Evolutionary conservation across 805 yeast species (phyloP).

Genomic region (Maudiozyma bulderi): DNA sequence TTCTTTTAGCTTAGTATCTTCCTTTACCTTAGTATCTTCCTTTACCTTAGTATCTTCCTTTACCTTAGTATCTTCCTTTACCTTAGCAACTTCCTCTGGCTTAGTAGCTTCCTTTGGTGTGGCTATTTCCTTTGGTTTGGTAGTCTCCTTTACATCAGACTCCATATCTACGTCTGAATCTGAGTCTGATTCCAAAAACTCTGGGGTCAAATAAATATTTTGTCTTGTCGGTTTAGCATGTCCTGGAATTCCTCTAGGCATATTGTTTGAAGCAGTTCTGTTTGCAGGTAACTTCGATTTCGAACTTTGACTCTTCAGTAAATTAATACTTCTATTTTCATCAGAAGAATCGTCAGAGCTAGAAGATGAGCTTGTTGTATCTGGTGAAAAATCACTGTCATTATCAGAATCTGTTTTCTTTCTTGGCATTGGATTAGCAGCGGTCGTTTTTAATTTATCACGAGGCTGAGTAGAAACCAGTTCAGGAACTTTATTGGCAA

Average conservation of each 20-base stretch:
- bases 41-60: not conserved
- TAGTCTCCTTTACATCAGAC: not conserved
- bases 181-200: not conserved
- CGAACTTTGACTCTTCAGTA: not conserved
- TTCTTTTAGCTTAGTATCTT: not conserved
- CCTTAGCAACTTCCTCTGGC: no score
- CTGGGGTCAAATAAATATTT: not conserved
- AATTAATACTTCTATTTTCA: not conserved
- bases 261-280: not conserved
- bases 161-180: not conserved
- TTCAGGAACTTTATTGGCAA: conserved; percentile 1
- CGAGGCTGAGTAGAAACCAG: not conserved
- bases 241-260: not conserved
- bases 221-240: not conserved
- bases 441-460: not conserved
- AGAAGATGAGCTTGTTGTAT: not conserved
- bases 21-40: not conserved
- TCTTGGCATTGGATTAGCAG: not conserved
- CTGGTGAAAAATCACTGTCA: not conserved
- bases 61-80: not conserved
- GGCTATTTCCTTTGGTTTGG: not conserved
- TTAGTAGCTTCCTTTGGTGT: not conserved
- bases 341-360: not conserved
- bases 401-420: not conserved
- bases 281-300: not conserved